A percentile compares a stretch with the other conserved stretches of the same genome.
These are phyloP conservation scores for Filosporella fistucella DNA, from an alignment of 495 filamentous ascomycete genomes.

Conservation along the genomic window DNA sequence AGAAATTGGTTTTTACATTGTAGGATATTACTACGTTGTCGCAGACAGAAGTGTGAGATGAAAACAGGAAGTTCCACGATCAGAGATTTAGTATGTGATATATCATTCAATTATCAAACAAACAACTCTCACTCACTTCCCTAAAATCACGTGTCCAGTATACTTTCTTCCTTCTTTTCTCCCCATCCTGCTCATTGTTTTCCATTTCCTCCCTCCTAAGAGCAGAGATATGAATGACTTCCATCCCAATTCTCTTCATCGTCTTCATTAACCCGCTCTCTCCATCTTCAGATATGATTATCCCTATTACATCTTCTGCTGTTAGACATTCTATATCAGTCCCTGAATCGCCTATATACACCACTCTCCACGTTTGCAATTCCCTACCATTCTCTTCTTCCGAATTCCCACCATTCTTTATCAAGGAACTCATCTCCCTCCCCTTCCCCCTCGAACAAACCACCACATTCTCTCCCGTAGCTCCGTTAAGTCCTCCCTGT, in stretches of 20 bases:
- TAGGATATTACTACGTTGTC: not conserved
- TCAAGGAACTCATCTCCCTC: constrained; percentile 4
- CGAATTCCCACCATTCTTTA: no score
- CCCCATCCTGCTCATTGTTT: not conserved
- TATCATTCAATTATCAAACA: not conserved
- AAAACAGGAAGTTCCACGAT: no score
- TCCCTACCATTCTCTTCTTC: not conserved
- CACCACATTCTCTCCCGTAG: constrained; percentile 3
- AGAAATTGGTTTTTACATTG: constrained; percentile 49
- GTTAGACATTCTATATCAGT: constrained; percentile 23
- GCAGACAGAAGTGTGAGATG: no score
- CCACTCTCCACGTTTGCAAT: not conserved
- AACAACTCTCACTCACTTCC: constrained; percentile 14
- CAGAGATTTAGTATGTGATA: not conserved
- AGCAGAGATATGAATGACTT: constrained; percentile 8
- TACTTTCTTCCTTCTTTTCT: not conserved
- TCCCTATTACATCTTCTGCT: not conserved
- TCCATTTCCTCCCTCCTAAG: no score
- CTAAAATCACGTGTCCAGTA: constrained; percentile 15
- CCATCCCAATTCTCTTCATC: constrained; percentile 7
- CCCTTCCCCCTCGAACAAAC: constrained; percentile 17
- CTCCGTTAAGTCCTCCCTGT: constrained; percentile 10
- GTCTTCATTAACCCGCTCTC: constrained; percentile 8
- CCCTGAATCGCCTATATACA: constrained; percentile 23
- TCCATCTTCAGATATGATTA: constrained; percentile 16